phyloP scores from a whole-genome alignment of 169 alveolate species.

The Cyclospora cayetanensis region DNA sequence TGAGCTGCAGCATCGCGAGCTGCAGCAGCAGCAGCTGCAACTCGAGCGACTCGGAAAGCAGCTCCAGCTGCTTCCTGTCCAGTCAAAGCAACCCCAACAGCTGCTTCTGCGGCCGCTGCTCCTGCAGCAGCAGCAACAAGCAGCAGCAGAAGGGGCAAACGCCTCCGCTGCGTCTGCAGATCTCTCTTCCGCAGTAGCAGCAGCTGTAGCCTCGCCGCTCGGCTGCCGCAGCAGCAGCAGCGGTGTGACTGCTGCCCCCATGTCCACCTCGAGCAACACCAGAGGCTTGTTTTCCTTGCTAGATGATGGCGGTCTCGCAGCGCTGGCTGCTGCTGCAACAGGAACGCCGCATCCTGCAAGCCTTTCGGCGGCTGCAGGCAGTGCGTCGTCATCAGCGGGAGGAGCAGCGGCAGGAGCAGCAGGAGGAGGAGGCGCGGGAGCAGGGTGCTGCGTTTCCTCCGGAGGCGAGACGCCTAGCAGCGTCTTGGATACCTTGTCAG shows the following conservation, averaged over 20 bases:
- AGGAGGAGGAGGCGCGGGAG: background rate
- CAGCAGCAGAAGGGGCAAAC: background rate
- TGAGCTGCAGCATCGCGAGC: slow-evolving; percentile 47
- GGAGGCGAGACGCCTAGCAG: background rate
- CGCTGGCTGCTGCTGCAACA: slow-evolving; percentile 5
- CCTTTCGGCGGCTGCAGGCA: background rate
- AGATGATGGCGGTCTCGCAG: background rate
- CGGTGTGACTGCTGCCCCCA: background rate
- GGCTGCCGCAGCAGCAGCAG: slow-evolving; percentile 19
- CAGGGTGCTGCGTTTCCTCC: background rate
- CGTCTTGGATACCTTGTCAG: slow-evolving; percentile 4
- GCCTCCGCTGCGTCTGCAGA: background rate
- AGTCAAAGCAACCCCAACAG: background rate
- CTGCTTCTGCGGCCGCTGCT: slow-evolving; percentile 24
- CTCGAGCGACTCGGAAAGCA: slow-evolving; percentile 22
- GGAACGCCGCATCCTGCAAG: background rate
- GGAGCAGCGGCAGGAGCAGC: background rate
- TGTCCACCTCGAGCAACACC: background rate
- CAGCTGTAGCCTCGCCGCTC: background rate
- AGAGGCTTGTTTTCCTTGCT: background rate
- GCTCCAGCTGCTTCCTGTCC: slow-evolving; percentile 33
- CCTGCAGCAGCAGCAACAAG: slow-evolving; percentile 34
- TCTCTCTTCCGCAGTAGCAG: background rate
- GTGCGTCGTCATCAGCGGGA: background rate
- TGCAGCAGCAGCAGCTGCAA: slow-evolving; percentile 32